Conservation (phyloP, 768 basidiomycete species). For the Podaxis rugospora region DNA sequence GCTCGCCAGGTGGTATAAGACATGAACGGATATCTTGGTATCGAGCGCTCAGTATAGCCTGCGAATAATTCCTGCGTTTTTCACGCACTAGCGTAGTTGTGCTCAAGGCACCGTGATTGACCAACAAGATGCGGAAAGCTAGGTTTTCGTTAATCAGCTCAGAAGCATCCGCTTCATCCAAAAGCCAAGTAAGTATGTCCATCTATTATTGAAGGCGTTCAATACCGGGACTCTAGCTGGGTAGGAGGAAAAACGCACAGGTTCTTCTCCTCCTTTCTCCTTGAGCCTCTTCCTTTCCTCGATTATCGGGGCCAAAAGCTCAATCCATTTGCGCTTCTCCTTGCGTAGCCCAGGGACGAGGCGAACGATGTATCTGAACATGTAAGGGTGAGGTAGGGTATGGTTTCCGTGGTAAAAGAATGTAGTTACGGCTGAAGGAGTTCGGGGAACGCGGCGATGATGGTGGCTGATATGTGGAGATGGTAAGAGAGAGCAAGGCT, state of each 20-base stretch:
- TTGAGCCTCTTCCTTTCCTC: slow-evolving; percentile 16
- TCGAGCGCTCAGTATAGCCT: background rate
- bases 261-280: background rate
- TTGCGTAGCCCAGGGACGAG: slow-evolving; percentile 15
- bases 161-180: slow-evolving; percentile 32
- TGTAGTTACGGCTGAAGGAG: slow-evolving; percentile 21
- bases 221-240: too few relatives aligned
- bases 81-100: slow-evolving; percentile 36
- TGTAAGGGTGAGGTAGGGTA: background rate
- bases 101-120: slow-evolving; percentile 41
- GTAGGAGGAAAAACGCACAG: background rate
- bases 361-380: slow-evolving; percentile 14
- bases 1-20: slow-evolving; percentile 32
- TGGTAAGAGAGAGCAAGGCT: slow-evolving; percentile 4
- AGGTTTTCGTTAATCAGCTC: slow-evolving; percentile 24
- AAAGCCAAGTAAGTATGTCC: slow-evolving; percentile 45
- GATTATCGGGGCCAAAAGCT: slow-evolving; percentile 24
- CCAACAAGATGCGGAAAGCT: slow-evolving; percentile 27
- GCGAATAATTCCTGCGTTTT: slow-evolving; percentile 5
- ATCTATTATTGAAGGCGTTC: slow-evolving; percentile 24
- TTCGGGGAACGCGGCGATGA: slow-evolving; percentile 21
- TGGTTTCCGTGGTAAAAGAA: background rate
- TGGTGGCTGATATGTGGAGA: slow-evolving; percentile 16
- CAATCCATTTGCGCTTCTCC: slow-evolving; percentile 15
- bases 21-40: slow-evolving; percentile 9